Conservation (phyloP, 352 stramenopile species). For the Phytopythium aichiense region DNA sequence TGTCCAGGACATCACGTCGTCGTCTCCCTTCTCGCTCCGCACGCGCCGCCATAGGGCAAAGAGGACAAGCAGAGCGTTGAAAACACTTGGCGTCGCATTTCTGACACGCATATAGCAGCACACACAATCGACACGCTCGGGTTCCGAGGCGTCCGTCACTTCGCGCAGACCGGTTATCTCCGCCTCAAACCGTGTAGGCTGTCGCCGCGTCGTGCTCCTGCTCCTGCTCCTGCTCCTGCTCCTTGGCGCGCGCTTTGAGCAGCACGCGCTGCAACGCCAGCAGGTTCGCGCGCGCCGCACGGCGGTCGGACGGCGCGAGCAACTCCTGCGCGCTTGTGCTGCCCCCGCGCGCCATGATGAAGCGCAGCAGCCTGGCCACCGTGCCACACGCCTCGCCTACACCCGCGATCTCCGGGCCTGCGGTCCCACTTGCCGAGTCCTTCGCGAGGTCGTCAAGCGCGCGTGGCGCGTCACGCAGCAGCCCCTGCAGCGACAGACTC, state of each 20-base stretch:
- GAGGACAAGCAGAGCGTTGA: too few relatives aligned
- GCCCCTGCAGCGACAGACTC: slow-evolving; percentile 45
- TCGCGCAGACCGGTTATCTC: slow-evolving; percentile 1
- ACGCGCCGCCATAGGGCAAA: too few relatives aligned
- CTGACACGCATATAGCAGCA: background rate
- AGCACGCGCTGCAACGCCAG: slow-evolving; percentile 49
- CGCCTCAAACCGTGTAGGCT: slow-evolving; percentile 37
- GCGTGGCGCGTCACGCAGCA: slow-evolving; percentile 40
- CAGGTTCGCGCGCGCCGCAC: slow-evolving; percentile 36
- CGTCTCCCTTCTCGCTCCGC: background rate
- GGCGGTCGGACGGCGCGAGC: slow-evolving; percentile 27
- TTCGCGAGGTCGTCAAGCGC: slow-evolving; percentile 20
- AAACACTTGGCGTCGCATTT: background rate
- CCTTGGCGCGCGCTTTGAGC: slow-evolving; percentile 40
- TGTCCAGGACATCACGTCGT: too few relatives aligned
- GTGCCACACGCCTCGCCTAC: slow-evolving; percentile 30
- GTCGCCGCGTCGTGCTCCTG: slow-evolving; percentile 17
- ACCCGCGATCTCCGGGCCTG: slow-evolving; percentile 21
- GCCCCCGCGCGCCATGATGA: slow-evolving; percentile 31
- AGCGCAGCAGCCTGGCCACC: slow-evolving; percentile 42
- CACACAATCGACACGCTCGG: background rate
- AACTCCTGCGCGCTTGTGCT: slow-evolving; percentile 21
- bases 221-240: slow-evolving; percentile 19
- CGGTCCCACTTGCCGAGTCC: slow-evolving; percentile 11
- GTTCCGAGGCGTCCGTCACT: slow-evolving; percentile 7